A percentile compares a stretch with the other conserved stretches of the same genome.
These are phyloP conservation scores for Podila verticillata DNA, from an alignment of 192 early-diverging fungal species.

Conservation along the genomic window DNA sequence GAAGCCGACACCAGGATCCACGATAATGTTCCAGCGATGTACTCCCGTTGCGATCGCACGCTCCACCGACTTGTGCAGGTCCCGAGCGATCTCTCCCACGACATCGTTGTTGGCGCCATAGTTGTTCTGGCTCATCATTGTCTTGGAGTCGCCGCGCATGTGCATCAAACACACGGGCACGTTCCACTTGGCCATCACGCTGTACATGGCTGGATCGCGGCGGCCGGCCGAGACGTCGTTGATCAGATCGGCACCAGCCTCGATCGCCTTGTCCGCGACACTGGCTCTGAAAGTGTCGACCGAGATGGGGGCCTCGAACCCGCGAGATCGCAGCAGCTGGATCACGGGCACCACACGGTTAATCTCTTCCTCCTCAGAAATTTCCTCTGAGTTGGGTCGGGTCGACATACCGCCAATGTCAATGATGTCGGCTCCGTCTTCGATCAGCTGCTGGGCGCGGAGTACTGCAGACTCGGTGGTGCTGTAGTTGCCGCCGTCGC, in stretches of 20 bases:
- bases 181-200: slow-evolving; percentile 77
- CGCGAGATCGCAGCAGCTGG: slow-evolving; percentile 68
- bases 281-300: slow-evolving; percentile 91
- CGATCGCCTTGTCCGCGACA: slow-evolving; percentile 89
- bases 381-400: slow-evolving; percentile 82
- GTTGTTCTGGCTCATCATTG: slow-evolving; percentile 89
- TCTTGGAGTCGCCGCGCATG: slow-evolving; percentile 93
- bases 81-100: slow-evolving; percentile 72
- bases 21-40: slow-evolving; percentile 94
- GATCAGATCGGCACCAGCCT: slow-evolving; percentile 91
- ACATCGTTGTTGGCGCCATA: slow-evolving; percentile 74
- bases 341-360: slow-evolving; percentile 90
- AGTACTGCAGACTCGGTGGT: slow-evolving; percentile 71
- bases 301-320: slow-evolving; percentile 80
- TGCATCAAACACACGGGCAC: slow-evolving; percentile 96
- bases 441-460: slow-evolving; percentile 73
- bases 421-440: slow-evolving; percentile 88
- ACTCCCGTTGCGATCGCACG: slow-evolving; percentile 84
- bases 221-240: slow-evolving; percentile 95
- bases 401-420: slow-evolving; percentile 98
- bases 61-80: slow-evolving; percentile 74
- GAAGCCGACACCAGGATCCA: slow-evolving; percentile 98
- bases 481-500: slow-evolving; percentile 86
- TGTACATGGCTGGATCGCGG: slow-evolving; percentile 82
- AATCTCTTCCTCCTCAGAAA: slow-evolving; percentile 77